Base-by-base conservation (phyloP, 805 yeast species). In the Hanseniaspora singularis region DNA sequence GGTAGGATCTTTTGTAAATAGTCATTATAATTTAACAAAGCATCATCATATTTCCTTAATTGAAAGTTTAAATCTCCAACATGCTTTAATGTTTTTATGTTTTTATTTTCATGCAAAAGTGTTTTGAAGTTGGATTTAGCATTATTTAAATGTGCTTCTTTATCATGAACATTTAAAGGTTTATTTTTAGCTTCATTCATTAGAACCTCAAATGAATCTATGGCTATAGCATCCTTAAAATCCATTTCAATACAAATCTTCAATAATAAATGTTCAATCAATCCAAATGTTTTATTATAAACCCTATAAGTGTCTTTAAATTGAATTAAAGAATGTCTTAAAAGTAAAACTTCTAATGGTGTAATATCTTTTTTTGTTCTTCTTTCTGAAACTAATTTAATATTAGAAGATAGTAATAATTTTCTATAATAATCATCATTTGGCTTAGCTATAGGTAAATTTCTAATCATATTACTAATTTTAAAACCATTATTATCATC, bases 181-280 rank as follows among this genome's bases (percentile, higher is more conserved):
- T 33, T 33, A 8, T 16, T 27, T 20, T 42, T 43, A 14, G 34
- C 57, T 9, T 57, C 57, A 33, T 63, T 66, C 11, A 66, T 63
- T 24, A 83, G 61, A 1, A 83, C 76, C 40, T 79, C 77, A 53
- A 79, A 85, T 3, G 89, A 76, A 18, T 88, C 60, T 11, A 83
- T 65, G 0, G 89, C 68, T 19, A 87, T 74, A 0, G 96, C 95
- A 60, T 86, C 85, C 52, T 77, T 73, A 55, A 81, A 76, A 0
- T 96, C 95, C 55, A 76, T 55, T 55, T 83, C 94, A 0, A 95
- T 95, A 12, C 95, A 85, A 43, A 71, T 72, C 50, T 86, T 94
- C n/a, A 87, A 71, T 18, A 88, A 60, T 52, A 75, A 78, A 52
- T 77, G 74, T 57, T 87, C 95, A 30, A 85, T 64, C 12, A 65